Evolutionary conservation across 805 yeast genomes (phyloP).

Genomic region (Ogataea zsoltii): DNA sequence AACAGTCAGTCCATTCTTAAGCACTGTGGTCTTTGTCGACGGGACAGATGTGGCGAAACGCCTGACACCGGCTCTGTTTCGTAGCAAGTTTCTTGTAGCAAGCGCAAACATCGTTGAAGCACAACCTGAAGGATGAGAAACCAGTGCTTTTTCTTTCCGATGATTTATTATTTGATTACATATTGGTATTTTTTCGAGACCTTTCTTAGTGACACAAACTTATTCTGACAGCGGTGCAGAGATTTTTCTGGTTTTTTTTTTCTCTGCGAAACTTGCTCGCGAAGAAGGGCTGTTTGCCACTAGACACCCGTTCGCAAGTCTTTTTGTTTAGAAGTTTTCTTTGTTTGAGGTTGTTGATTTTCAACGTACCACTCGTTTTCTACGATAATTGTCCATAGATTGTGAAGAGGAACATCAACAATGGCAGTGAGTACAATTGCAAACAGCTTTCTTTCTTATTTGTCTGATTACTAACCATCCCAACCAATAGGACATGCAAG

Average conservation of each 20-base stretch:
- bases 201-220: conserved; percentile 5
- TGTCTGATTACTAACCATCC: neutral
- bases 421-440: conserved; percentile 2
- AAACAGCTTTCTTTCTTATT: neutral
- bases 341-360: too few relatives aligned
- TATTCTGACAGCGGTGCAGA: conserved; percentile 1
- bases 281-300: conserved; percentile 3
- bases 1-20: conserved; percentile 91
- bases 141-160: too few relatives aligned
- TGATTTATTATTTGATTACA: neutral
- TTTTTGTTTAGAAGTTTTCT: too few relatives aligned
- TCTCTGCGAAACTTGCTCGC: neutral
- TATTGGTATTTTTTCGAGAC: conserved; percentile 4
- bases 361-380: too few relatives aligned
- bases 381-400: too few relatives aligned
- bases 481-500: conserved; percentile 36
- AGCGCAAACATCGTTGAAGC: conserved; percentile 9
- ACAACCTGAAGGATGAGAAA: too few relatives aligned
- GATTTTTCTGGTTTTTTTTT: neutral
- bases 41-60: conserved; percentile 35
- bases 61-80: conserved; percentile 1
- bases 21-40: conserved; percentile 63
- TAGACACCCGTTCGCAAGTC: neutral
- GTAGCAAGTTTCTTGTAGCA: conserved; percentile 1
- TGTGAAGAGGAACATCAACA: neutral